Conservation (phyloP, 805 yeast species). For the Myxozyma kluyveri region DNA sequence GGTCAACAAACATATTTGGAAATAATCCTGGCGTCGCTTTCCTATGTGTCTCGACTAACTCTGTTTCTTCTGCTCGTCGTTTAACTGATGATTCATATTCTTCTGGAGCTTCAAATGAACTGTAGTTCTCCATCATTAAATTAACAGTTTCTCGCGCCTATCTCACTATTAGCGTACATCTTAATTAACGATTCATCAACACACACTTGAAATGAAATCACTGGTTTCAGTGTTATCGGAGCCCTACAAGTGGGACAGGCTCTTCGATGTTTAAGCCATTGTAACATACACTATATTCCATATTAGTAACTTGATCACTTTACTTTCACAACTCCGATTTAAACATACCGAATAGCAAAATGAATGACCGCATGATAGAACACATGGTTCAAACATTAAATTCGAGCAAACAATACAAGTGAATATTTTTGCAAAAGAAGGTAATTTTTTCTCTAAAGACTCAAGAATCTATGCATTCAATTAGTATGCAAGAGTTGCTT, state of each 20-base stretch:
- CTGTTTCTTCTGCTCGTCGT: constrained; percentile 7
- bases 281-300: constrained; percentile 18
- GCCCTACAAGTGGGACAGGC: constrained; percentile 26
- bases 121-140: constrained; percentile 5
- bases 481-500: not conserved
- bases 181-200: not conserved
- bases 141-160: constrained; percentile 16
- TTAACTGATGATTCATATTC: constrained; percentile 3
- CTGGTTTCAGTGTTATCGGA: constrained; percentile 7
- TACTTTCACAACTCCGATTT: not conserved
- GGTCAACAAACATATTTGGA: constrained; percentile 48
- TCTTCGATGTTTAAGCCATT: constrained; percentile 19
- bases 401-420: constrained; percentile 24
- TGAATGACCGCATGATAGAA: constrained; percentile 29
- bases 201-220: constrained; percentile 22
- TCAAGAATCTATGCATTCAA: constrained; percentile 6
- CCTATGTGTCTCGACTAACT: constrained; percentile 29
- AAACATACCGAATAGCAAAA: constrained; percentile 26
- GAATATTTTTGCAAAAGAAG: constrained; percentile 1
- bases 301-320: not conserved
- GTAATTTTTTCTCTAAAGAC: constrained; percentile 6
- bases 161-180: not conserved
- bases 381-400: constrained; percentile 29
- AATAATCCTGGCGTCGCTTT: constrained; percentile 39
- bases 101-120: constrained; percentile 13